phyloP scores from a whole-genome alignment of 2,329 filamentous ascomycete species.

The Scortechinia acanthostroma region DNA sequence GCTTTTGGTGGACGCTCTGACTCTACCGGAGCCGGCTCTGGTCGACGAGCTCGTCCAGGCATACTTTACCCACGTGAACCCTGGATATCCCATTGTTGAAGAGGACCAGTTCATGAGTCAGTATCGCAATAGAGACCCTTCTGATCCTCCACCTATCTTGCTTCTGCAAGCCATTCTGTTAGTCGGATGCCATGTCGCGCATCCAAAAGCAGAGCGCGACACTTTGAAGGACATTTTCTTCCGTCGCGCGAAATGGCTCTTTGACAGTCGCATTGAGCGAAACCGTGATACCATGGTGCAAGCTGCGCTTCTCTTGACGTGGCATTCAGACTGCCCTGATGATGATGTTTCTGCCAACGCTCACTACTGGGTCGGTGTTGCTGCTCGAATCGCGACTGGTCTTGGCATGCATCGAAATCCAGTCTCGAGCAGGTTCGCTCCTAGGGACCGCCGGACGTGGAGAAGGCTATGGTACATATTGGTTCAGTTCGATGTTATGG shows the following conservation, averaged over 20 bases:
- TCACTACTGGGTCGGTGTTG: slow-evolving; percentile 42
- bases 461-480: slow-evolving; percentile 17
- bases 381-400: slow-evolving; percentile 39
- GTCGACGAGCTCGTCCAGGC: slow-evolving; percentile 39
- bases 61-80: slow-evolving; percentile 40
- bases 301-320: slow-evolving; percentile 42
- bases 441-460: slow-evolving; percentile 5
- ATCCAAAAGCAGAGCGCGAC: slow-evolving; percentile 26
- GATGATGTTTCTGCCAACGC: slow-evolving; percentile 45
- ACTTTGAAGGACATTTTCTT: slow-evolving; percentile 38
- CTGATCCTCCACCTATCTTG: slow-evolving; percentile 33
- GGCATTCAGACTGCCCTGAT: slow-evolving; percentile 40
- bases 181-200: slow-evolving; percentile 39
- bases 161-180: slow-evolving; percentile 40
- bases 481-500: slow-evolving; percentile 26
- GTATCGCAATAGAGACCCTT: slow-evolving; percentile 33
- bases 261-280: slow-evolving; percentile 42
- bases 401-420: slow-evolving; percentile 41
- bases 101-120: slow-evolving; percentile 39
- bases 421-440: slow-evolving; percentile 15
- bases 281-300: slow-evolving; percentile 45
- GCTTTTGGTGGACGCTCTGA: slow-evolving; percentile 35
- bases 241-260: slow-evolving; percentile 40
- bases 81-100: slow-evolving; percentile 40
- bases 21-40: slow-evolving; percentile 34